Base-by-base conservation (phyloP, 1,284 basidiomycete genomes). In the Malassezia psittaci region DNA sequence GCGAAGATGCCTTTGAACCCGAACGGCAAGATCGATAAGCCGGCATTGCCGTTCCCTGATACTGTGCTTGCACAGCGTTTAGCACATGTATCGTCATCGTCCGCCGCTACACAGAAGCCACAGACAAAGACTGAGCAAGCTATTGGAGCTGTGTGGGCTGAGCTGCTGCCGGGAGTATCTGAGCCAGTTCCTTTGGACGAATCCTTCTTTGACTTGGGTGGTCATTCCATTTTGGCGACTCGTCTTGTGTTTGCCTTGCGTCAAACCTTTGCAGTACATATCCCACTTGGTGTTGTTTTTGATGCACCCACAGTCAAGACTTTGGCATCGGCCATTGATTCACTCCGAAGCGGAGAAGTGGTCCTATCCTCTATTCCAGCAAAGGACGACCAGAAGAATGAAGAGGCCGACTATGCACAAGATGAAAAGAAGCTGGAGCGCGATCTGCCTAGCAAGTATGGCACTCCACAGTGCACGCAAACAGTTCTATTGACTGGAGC, bases 11-110 rank as follows among this genome's bases (percentile, higher is more conserved):
- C 94, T 12, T 82, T 99, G 50, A 99, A 96, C 75, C 94, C 94
- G 4, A 98, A 98, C 75, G 94, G 94, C 61, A 99, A 98, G 78
- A 87, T 99, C 74, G 94, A 99, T 80, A 98, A 98, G 76, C 93
- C 94, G 0, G 88, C 90, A 0, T 82, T 98, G 48, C 94, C 94
- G 13, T 99, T 98, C 85, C 94, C 94, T 1, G 94, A 99, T 77
- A 98, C 94, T 1, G 88, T 85, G 2, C 84, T 89, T 54, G 78
- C 21, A 65, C 78, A 67, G 9, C 62, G 59, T 36, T 61, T 65
- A 40, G 57, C 57, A 2, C 59, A 51, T 6, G 59, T 71, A 5
- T 62, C 75, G 1, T 50, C 54, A 6, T 48, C 62, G 0, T 21
- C 48, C 33, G 48, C 53, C 29, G 50, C 46, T 19, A 57, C 48